phyloP scores from a whole-genome alignment of 352 stramenopile genomes.

The Albugo candida region DNA sequence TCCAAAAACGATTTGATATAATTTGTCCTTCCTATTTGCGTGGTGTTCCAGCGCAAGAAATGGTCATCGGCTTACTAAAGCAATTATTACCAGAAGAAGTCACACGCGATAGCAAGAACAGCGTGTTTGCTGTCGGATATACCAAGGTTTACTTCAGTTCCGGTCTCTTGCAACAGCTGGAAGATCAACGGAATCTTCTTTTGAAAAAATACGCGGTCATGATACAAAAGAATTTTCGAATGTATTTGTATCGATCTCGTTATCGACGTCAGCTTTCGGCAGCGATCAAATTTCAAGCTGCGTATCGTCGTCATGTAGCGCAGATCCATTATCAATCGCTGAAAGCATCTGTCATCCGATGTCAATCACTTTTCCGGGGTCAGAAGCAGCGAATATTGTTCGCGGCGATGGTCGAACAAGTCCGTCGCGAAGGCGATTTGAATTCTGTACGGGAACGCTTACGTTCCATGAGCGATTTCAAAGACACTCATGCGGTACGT shows the following conservation, averaged over 20 bases:
- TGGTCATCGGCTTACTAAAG: slow-evolving; percentile 60
- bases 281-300: slow-evolving; percentile 28
- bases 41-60: slow-evolving; percentile 25
- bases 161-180: slow-evolving; percentile 79
- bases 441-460: too few relatives aligned
- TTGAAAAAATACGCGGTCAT: slow-evolving; percentile 51
- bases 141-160: slow-evolving; percentile 77
- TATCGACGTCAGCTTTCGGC: slow-evolving; percentile 25
- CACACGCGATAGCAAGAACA: slow-evolving; percentile 22
- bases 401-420: slow-evolving; percentile 22
- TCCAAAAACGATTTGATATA: slow-evolving; percentile 66
- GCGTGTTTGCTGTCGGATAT: slow-evolving; percentile 55
- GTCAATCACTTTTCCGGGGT: slow-evolving; percentile 31
- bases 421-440: slow-evolving; percentile 15
- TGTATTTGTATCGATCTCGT: slow-evolving; percentile 29
- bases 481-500: too few relatives aligned
- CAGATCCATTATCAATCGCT: slow-evolving; percentile 25
- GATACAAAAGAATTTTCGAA: slow-evolving; percentile 57
- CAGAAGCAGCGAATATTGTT: slow-evolving; percentile 41
- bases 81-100: slow-evolving; percentile 50
- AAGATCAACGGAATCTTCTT: slow-evolving; percentile 65
- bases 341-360: slow-evolving; percentile 22
- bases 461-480: too few relatives aligned
- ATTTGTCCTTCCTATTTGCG: slow-evolving; percentile 53
- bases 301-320: slow-evolving; percentile 18